Conservation (phyloP, 805 yeast genomes). For the Ogataea pignaliae region DNA sequence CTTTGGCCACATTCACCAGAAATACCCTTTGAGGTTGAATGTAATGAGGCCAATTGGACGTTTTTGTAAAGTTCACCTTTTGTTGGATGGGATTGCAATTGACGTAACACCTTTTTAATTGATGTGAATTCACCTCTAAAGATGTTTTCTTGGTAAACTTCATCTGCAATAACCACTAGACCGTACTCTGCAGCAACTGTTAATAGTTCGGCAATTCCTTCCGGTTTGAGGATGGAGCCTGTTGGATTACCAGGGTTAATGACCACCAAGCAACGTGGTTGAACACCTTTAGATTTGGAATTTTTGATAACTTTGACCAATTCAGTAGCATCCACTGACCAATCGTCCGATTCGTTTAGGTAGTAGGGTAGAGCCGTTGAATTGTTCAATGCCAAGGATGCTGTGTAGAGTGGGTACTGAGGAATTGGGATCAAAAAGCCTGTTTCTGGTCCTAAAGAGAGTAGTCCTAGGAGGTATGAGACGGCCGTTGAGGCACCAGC, state of each 20-base stretch:
- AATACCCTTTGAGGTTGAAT: constrained; percentile 97
- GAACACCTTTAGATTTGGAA: constrained; percentile 47
- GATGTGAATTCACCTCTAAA: constrained; percentile 80
- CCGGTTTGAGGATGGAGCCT: constrained; percentile 69
- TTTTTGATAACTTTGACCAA: constrained; percentile 51
- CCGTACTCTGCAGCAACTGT: constrained; percentile 81
- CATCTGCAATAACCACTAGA: constrained; percentile 89
- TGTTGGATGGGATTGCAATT: constrained; percentile 49
- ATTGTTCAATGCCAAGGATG: constrained; percentile 81
- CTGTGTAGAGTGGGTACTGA: constrained; percentile 95
- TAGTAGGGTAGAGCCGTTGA: constrained; percentile 84
- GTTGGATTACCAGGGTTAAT: constrained; percentile 99
- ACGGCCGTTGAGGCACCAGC: constrained; percentile 96
- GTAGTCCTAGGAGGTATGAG: constrained; percentile 64
- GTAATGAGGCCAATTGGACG: constrained; percentile 89
- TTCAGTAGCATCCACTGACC: constrained; percentile 77
- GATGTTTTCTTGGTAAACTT: constrained; percentile 93
- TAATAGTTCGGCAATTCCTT: constrained; percentile 67
- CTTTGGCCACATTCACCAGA: constrained; percentile 99
- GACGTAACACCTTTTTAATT: constrained; percentile 71
- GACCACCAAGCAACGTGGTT: constrained; percentile 77
- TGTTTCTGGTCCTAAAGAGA: constrained; percentile 62
- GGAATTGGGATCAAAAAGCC: constrained; percentile 96
- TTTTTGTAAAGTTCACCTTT: constrained; percentile 49
- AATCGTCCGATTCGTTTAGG: constrained; percentile 70